Conservation (phyloP, 345 rosid species). For the Salix koriyanagi region DNA sequence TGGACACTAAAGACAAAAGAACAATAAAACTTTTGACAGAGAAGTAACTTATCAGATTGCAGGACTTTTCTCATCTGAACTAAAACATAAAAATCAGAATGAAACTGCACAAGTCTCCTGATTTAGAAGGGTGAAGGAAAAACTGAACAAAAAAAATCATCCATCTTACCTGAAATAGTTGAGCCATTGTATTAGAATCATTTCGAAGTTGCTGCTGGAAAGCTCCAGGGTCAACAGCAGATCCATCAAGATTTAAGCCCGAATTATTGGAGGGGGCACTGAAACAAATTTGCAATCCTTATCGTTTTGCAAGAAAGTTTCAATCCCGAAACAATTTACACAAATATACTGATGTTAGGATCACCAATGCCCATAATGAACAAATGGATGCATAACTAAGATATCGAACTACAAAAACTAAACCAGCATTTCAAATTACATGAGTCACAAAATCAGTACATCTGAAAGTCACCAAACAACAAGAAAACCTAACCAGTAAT, state of each 20-base stretch:
- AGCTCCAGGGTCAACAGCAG: conserved; percentile 85
- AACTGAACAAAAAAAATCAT: background rate
- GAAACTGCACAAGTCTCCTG: background rate
- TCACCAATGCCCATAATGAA: background rate
- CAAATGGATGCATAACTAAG: background rate
- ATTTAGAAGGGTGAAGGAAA: background rate
- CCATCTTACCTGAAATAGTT: conserved; percentile 68
- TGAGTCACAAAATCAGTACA: background rate
- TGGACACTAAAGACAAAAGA: background rate
- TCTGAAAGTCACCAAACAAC: background rate
- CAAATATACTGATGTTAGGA: no score
- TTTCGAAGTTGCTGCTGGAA: conserved; percentile 74
- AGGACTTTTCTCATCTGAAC: background rate
- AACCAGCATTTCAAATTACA: background rate
- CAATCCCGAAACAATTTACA: background rate
- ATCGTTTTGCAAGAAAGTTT: conserved; percentile 3
- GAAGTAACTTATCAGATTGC: background rate
- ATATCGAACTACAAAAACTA: background rate
- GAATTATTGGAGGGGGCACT: conserved; percentile 50
- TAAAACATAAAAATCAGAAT: background rate
- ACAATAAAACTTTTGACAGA: background rate
- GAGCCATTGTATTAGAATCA: conserved; percentile 76
- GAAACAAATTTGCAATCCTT: conserved; percentile 23
- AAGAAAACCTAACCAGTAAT: background rate
- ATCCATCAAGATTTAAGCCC: conserved; percentile 77